Conservation (phyloP, 129 eudicot species). For the Silybum marianum region DNA sequence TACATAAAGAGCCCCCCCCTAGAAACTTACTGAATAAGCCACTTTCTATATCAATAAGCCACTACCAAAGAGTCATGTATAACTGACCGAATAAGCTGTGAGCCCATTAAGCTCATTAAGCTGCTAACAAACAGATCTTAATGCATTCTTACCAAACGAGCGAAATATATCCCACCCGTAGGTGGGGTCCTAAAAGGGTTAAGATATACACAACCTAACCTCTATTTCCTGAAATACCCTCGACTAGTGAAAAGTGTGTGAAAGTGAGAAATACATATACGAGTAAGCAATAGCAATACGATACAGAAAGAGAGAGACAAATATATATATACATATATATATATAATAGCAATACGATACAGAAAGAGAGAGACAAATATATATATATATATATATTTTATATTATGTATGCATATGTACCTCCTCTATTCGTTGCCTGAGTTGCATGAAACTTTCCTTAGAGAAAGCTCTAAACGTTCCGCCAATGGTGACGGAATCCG, state of each 20-base stretch:
- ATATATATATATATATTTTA: not conserved
- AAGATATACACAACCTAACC: not conserved
- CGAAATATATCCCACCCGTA: not conserved
- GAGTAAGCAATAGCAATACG: not conserved
- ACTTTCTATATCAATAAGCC: too few species aligned
- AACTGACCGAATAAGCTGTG: too few species aligned
- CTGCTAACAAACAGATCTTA: not conserved
- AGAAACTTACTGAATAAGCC: too few species aligned
- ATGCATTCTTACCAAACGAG: not conserved
- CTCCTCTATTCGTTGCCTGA: conserved; percentile 67
- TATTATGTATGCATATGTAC: conserved; percentile 22
- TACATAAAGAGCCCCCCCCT: too few species aligned
- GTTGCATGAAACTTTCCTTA: conserved; percentile 46
- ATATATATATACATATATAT: not conserved
- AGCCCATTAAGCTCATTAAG: too few species aligned
- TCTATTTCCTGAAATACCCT: not conserved
- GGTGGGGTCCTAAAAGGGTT: not conserved
- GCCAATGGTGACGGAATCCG: conserved; percentile 74
- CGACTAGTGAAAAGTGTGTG: not conserved
- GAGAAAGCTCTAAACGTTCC: conserved; percentile 82
- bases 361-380: not conserved
- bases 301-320: not conserved
- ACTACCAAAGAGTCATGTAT: too few species aligned
- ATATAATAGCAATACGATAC: not conserved
- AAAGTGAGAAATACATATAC: not conserved